A percentile compares a stretch with the other conserved stretches of the same genome.
phyloP scores from a whole-genome alignment of 768 basidiomycete genomes.

The Hemileccinum impolitum region DNA sequence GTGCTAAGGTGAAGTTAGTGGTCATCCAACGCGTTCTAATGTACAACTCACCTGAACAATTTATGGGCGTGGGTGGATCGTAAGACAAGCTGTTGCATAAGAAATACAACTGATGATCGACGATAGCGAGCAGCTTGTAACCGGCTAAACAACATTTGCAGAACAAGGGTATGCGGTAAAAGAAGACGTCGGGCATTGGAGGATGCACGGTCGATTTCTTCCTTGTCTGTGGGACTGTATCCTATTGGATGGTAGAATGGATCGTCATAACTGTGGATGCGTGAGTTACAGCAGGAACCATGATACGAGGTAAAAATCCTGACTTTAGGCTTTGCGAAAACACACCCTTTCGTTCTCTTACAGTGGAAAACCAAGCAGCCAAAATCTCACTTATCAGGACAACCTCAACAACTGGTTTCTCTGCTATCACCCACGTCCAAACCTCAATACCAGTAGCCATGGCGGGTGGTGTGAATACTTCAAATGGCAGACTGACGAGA shows the following conservation, averaged over 20 bases:
- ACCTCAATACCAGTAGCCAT: constrained; percentile 87
- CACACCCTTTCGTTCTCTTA: constrained; percentile 73
- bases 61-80: constrained; percentile 71
- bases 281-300: constrained; percentile 3
- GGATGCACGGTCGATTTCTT: constrained; percentile 69
- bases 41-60: constrained; percentile 61
- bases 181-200: constrained; percentile 71
- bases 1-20: constrained; percentile 49
- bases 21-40: background rate
- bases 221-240: constrained; percentile 89
- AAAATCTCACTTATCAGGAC: constrained; percentile 82
- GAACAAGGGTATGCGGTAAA: constrained; percentile 75
- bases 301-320: constrained; percentile 26
- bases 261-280: constrained; percentile 66
- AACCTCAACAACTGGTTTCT: constrained; percentile 78
- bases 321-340: constrained; percentile 84
- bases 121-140: constrained; percentile 92
- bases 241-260: constrained; percentile 84
- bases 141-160: constrained; percentile 88
- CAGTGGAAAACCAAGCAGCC: constrained; percentile 83
- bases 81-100: constrained; percentile 81
- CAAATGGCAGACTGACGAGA: constrained; percentile 84
- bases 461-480: constrained; percentile 82
- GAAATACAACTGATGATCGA: constrained; percentile 76
- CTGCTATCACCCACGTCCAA: constrained; percentile 95